These are phyloP conservation scores for Phytophthora agathidicida DNA, from an alignment of 352 stramenopile species.

Conservation along the genomic window DNA sequence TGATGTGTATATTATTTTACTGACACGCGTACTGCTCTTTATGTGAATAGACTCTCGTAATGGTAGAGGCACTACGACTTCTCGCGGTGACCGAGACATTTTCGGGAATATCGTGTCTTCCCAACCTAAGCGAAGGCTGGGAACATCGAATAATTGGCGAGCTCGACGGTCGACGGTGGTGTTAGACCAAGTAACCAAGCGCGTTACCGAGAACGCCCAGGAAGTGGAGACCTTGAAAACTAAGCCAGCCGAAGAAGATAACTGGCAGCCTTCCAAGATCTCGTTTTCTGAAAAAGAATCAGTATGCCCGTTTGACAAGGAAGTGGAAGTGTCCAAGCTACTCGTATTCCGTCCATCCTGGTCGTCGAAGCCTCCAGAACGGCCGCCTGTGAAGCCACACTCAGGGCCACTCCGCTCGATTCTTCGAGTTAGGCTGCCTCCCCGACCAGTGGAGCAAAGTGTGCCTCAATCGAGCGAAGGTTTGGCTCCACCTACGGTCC, in stretches of 20 bases:
- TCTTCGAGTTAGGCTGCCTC: slow-evolving; percentile 25
- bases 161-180: slow-evolving; percentile 58
- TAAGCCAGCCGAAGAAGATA: slow-evolving; percentile 22
- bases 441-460: slow-evolving; percentile 2
- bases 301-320: slow-evolving; percentile 41
- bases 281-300: slow-evolving; percentile 24
- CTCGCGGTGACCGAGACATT: slow-evolving; percentile 39
- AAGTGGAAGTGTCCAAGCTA: slow-evolving; percentile 44
- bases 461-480: background rate
- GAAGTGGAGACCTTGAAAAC: slow-evolving; percentile 25
- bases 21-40: slow-evolving; percentile 8
- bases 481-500: slow-evolving; percentile 21
- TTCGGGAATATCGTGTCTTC: slow-evolving; percentile 38
- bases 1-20: background rate
- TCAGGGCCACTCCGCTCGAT: slow-evolving; percentile 30
- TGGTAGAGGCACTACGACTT: slow-evolving; percentile 21
- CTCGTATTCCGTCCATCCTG: slow-evolving; percentile 27
- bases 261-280: slow-evolving; percentile 40
- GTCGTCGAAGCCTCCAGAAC: slow-evolving; percentile 21
- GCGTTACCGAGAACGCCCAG: slow-evolving; percentile 38
- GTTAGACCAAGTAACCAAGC: slow-evolving; percentile 46
- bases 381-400: slow-evolving; percentile 11
- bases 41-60: slow-evolving; percentile 34
- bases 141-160: slow-evolving; percentile 45
- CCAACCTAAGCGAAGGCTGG: slow-evolving; percentile 39